phyloP scores from a whole-genome alignment of 768 basidiomycete species.

The Rhizopogon vinicolor region DNA sequence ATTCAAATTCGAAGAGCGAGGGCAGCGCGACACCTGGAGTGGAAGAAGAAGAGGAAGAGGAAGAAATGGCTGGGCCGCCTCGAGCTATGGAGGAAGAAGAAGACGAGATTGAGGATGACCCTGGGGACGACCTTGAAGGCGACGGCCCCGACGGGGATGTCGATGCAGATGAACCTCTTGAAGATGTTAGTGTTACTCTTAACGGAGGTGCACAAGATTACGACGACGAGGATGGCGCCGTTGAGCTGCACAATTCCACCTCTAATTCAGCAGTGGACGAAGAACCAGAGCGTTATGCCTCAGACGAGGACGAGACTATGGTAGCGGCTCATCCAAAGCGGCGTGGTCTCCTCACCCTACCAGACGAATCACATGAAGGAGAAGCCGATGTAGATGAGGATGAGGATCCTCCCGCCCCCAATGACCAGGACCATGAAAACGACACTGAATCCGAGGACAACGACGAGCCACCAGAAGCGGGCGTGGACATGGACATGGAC shows the following conservation, averaged over 20 bases:
- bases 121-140: constrained; percentile 11
- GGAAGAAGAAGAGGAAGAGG: constrained; percentile 36
- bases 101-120: constrained; percentile 14
- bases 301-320: background rate
- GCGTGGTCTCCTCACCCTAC: background rate
- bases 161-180: constrained; percentile 1
- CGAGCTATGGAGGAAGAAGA: constrained; percentile 61
- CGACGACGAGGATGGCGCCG: constrained; percentile 10
- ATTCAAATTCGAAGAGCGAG: constrained; percentile 40
- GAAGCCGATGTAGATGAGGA: constrained; percentile 13
- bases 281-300: constrained; percentile 2
- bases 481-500: constrained; percentile 17
- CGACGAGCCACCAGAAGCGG: constrained; percentile 13
- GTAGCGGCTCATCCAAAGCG: background rate
- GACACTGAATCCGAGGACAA: constrained; percentile 28
- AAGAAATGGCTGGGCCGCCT: constrained; percentile 41
- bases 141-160: constrained; percentile 10
- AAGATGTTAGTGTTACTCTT: background rate
- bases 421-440: constrained; percentile 13
- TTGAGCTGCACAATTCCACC: constrained; percentile 2
- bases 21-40: constrained; percentile 34
- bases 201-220: constrained; percentile 10
- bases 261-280: constrained; percentile 1
- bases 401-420: constrained; percentile 4
- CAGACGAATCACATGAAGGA: background rate